phyloP scores from a whole-genome alignment of 108 stramenopile genomes.

The Bacterosira constricta region DNA sequence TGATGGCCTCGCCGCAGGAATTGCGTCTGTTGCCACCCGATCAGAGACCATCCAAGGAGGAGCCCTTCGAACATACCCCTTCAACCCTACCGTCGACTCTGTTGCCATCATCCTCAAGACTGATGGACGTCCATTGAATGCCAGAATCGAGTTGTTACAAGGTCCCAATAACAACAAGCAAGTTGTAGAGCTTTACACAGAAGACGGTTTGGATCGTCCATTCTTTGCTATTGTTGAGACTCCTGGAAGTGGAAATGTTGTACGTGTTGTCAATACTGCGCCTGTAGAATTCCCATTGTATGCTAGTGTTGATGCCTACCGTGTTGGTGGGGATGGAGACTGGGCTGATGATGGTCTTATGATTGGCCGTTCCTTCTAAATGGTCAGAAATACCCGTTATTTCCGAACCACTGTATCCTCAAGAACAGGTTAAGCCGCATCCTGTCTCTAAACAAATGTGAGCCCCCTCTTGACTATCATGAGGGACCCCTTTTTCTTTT shows the following conservation, averaged over 20 bases:
- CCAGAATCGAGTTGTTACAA: slow-evolving; percentile 79
- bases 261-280: slow-evolving; percentile 81
- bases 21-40: slow-evolving; percentile 48
- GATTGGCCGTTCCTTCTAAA: slow-evolving; percentile 50
- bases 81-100: slow-evolving; percentile 68
- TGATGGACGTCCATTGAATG: slow-evolving; percentile 83
- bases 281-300: slow-evolving; percentile 85
- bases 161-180: slow-evolving; percentile 92
- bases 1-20: slow-evolving; percentile 47
- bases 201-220: slow-evolving; percentile 83
- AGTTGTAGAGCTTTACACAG: slow-evolving; percentile 82
- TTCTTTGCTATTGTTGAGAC: slow-evolving; percentile 80
- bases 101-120: slow-evolving; percentile 71
- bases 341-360: slow-evolving; percentile 51
- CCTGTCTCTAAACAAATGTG: not conserved
- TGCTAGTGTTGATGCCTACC: slow-evolving; percentile 72
- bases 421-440: slow-evolving; percentile 1
- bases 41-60: slow-evolving; percentile 78
- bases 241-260: slow-evolving; percentile 79
- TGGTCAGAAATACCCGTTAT: not conserved
- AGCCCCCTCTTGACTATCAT: not conserved
- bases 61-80: slow-evolving; percentile 73
- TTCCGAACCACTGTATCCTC: not conserved
- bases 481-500: slow-evolving; percentile 2
- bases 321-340: slow-evolving; percentile 52